Evolutionary conservation across 345 rosid species (phyloP), one percentile per base, ranked within the genome.

Genomic region (Fremontodendron californicum): DNA sequence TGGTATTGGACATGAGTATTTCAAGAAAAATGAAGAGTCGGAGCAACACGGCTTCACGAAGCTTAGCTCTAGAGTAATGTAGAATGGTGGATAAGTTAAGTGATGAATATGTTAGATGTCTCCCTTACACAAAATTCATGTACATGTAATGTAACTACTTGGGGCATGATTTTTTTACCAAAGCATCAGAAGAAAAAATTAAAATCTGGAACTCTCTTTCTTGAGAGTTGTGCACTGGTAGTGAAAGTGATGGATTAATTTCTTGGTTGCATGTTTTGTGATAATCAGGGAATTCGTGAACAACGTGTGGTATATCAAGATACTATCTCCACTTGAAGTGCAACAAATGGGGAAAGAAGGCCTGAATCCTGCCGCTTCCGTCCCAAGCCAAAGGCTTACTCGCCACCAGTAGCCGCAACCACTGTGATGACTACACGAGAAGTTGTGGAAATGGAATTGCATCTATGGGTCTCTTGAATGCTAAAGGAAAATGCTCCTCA

Each of bases 291-390:
- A 90, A 80, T 96, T 96, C 66, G 98, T 93, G 60, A 96, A 90
- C 82, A 92, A 88, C 10, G 98, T 96, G 78, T 90, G 96, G 96
- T 96, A 90, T 80, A 96, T 96, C 66, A 96, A 92, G 82, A 92
- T 96, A 82, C 88, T 92, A 8, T 96, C 99, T 35, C 94, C 95
- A 10, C 91, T 88, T 67, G 99, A 96, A 82, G 91, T 96, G 81
- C 94, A 92, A 69, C 92, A 90, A 80, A 93, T 93, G 99, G 99
- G 96, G 18, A 93, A 89, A 81, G 86, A 83, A 54, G 97, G 94
- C 72, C 81, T 87, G 19, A 90, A 86, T 84, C 96, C 93, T 78
- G 87, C 88, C 71, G 85, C 89, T 61, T 83, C 85, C 3, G 90
- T 84, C 43, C 93, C 96, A 27, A 84, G 83, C 79, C 96, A 86